These are phyloP conservation scores for Taxillus chinensis DNA, from an alignment of 164 flowering plant species.

Conservation along the genomic window DNA sequence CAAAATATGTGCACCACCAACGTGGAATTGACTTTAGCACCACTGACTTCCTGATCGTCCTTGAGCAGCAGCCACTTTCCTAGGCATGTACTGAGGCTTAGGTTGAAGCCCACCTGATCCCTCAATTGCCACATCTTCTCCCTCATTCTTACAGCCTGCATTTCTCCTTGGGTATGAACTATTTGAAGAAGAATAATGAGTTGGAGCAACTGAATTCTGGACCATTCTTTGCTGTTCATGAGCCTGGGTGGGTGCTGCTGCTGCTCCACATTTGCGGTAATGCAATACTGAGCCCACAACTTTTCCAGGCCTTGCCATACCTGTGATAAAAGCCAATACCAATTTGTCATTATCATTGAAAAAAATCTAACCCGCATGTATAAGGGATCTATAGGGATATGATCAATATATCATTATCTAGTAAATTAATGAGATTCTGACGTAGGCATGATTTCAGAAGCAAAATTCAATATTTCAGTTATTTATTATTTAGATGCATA, in stretches of 20 bases:
- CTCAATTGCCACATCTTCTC: slow-evolving; percentile 47
- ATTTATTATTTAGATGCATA: no score
- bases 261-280: slow-evolving; percentile 58
- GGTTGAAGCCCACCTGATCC: slow-evolving; percentile 56
- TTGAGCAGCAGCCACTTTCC: slow-evolving; percentile 82
- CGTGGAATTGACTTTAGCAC: slow-evolving; percentile 26
- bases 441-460: not conserved
- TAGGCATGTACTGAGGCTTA: slow-evolving; percentile 60
- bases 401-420: no score
- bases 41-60: slow-evolving; percentile 56
- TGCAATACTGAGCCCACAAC: slow-evolving; percentile 68
- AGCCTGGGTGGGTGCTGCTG: slow-evolving; percentile 34
- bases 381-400: no score
- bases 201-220: slow-evolving; percentile 40
- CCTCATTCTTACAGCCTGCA: slow-evolving; percentile 50
- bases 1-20: not conserved
- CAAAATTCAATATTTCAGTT: no score
- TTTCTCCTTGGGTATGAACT: slow-evolving; percentile 66
- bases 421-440: no score
- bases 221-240: slow-evolving; percentile 53
- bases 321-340: slow-evolving; percentile 17
- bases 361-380: not conserved
- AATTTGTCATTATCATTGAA: not conserved
- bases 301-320: slow-evolving; percentile 85
- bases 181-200: slow-evolving; percentile 43